These are phyloP conservation scores for Globisporangium heterothallicum DNA, from an alignment of 352 stramenopile genomes.

Conservation along the genomic window DNA sequence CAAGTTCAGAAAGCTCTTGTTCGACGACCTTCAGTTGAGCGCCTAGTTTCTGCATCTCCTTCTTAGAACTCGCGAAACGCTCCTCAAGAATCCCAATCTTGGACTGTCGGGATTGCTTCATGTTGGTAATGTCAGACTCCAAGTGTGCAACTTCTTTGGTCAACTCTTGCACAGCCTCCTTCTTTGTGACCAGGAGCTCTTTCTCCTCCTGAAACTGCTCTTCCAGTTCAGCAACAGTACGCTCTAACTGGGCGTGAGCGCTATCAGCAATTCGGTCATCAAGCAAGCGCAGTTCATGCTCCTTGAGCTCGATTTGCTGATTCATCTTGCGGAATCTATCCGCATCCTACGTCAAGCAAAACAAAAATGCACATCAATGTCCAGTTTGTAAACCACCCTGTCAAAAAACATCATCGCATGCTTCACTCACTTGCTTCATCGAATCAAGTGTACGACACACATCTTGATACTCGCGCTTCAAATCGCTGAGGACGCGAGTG, in stretches of 20 bases:
- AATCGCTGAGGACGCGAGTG: conserved; percentile 56
- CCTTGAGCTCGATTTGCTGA: conserved; percentile 79
- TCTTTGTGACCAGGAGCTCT: conserved; percentile 49
- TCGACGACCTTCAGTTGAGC: conserved; percentile 51
- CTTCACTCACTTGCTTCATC: conserved; percentile 54
- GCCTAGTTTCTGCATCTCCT: conserved; percentile 60
- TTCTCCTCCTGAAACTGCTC: conserved; percentile 72
- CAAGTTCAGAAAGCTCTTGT: conserved; percentile 68
- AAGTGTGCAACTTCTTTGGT: conserved; percentile 66
- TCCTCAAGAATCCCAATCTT: conserved; percentile 80
- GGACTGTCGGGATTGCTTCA: conserved; percentile 76
- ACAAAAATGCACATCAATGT: background rate
- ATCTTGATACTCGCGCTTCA: conserved; percentile 71
- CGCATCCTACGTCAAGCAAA: conserved; percentile 36
- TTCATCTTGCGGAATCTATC: conserved; percentile 66
- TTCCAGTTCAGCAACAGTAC: conserved; percentile 57
- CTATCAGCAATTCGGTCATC: conserved; percentile 78
- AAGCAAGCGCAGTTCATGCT: conserved; percentile 73
- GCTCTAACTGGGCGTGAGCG: conserved; percentile 72
- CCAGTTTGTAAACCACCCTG: background rate
- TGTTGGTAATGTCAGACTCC: conserved; percentile 73
- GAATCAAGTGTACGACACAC: conserved; percentile 42
- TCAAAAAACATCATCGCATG: background rate
- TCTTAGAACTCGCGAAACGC: conserved; percentile 68
- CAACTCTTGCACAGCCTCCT: conserved; percentile 71